A percentile compares a stretch with the other conserved stretches of the same genome.
These are phyloP conservation scores for Yamadazyma phyllophila DNA, from an alignment of 805 yeast genomes.

Conservation along the genomic window DNA sequence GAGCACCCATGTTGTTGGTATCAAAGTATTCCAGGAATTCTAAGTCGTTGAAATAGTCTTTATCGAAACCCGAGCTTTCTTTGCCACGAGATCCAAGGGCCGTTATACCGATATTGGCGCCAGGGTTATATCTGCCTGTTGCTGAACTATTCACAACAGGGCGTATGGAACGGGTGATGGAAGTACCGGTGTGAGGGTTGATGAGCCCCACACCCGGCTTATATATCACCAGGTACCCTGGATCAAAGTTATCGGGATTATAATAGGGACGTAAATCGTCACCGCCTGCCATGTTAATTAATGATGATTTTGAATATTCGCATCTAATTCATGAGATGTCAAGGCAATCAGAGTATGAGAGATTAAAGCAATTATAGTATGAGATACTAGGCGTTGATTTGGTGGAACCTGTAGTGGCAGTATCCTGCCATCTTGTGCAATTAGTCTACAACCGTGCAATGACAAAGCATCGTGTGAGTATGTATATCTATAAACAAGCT, in stretches of 20 bases:
- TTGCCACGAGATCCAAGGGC: constrained; percentile 9
- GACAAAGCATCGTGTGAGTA: too few relatives aligned
- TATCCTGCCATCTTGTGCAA: too few relatives aligned
- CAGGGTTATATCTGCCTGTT: constrained; percentile 12
- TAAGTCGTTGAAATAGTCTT: constrained; percentile 52
- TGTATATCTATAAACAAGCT: too few relatives aligned
- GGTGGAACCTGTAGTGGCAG: too few relatives aligned
- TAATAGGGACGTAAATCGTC: constrained; percentile 60
- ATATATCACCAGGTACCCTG: constrained; percentile 59
- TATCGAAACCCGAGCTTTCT: constrained; percentile 21
- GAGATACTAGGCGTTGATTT: too few relatives aligned
- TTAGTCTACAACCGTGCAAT: too few relatives aligned
- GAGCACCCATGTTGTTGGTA: constrained; percentile 52
- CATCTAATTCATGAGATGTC: neutral
- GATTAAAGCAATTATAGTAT: too few relatives aligned
- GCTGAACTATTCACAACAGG: constrained; percentile 14
- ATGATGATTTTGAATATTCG: neutral
- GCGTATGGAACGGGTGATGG: constrained; percentile 27
- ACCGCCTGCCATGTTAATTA: constrained; percentile 3
- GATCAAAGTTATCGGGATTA: constrained; percentile 63
- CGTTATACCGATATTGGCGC: constrained; percentile 15
- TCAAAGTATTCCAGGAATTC: constrained; percentile 70
- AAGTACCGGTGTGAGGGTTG: constrained; percentile 42
- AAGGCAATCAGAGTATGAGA: too few relatives aligned
- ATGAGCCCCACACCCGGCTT: constrained; percentile 62